A percentile compares a stretch with the other conserved stretches of the same genome.
These are phyloP conservation scores for Colletotrichum siamense DNA, from an alignment of 2,329 filamentous ascomycete genomes.

Conservation along the genomic window DNA sequence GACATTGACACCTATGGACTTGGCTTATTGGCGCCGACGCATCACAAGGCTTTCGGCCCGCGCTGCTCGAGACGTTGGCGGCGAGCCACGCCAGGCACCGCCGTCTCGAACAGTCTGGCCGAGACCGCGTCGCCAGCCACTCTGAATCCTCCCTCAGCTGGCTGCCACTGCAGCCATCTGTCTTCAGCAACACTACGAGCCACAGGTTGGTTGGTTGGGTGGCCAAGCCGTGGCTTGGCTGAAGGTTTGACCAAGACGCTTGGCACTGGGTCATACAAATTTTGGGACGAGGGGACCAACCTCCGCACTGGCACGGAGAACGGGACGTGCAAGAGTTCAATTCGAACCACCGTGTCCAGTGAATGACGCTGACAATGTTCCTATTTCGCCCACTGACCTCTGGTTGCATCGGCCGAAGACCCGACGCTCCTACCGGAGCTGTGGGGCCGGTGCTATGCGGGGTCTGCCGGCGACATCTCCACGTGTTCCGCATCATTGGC, in stretches of 20 bases:
- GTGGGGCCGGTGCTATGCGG: not conserved
- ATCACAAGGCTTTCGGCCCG: not conserved
- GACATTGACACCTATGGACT: not conserved
- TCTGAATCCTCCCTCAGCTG: not conserved
- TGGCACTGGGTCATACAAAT: not conserved
- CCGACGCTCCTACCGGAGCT: not conserved
- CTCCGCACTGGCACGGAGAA: not conserved
- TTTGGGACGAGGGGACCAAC: not conserved
- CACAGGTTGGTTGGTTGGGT: not conserved
- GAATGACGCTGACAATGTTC: not conserved
- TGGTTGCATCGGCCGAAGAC: not conserved
- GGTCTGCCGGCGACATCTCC: not conserved
- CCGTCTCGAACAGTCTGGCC: not conserved
- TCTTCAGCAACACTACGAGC: not conserved
- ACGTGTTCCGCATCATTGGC: not conserved
- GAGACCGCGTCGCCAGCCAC: not conserved
- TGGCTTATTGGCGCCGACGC: not conserved
- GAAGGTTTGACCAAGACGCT: not conserved
- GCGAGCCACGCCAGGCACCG: not conserved
- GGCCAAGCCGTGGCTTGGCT: not conserved
- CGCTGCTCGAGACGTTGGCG: not conserved
- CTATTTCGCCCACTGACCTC: not conserved
- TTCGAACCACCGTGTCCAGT: rapidly evolving
- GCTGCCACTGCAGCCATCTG: too few species aligned
- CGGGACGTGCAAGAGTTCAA: not conserved